A percentile compares a stretch with the other conserved stretches of the same genome.
Conservation (phyloP, 1,139 yeast genomes). For the Hemisphaericaspora xylofermentans region DNA sequence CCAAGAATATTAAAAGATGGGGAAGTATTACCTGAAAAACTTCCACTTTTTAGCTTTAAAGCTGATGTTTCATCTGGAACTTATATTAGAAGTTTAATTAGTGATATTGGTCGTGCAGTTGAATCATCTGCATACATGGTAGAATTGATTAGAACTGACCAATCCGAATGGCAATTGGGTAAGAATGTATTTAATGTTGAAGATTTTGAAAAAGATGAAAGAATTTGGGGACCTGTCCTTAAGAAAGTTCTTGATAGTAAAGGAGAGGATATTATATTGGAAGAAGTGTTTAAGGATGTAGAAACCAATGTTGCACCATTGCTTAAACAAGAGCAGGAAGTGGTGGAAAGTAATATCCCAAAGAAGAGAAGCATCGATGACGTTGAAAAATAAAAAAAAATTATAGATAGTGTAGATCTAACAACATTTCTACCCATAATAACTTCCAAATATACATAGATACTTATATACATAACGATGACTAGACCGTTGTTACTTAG, state of each 20-base stretch:
- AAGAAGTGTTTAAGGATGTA: conserved; percentile 21
- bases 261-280: conserved; percentile 26
- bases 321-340: conserved; percentile 60
- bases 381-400: conserved; percentile 17
- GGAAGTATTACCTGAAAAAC: conserved; percentile 29
- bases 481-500: conserved; percentile 1
- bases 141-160: conserved; percentile 67
- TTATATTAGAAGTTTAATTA: conserved; percentile 83
- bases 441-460: background rate
- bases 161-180: conserved; percentile 79
- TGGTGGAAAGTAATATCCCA: conserved; percentile 22
- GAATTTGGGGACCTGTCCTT: conserved; percentile 69
- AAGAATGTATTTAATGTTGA: conserved; percentile 66
- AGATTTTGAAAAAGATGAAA: conserved; percentile 61
- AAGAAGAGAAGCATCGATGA: conserved; percentile 28
- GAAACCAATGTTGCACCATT: conserved; percentile 15
- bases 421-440: no score
- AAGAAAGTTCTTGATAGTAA: conserved; percentile 45
- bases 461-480: conserved; percentile 6
- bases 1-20: conserved; percentile 26
- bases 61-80: conserved; percentile 93
- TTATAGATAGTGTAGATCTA: background rate
- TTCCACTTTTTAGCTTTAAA: conserved; percentile 69
- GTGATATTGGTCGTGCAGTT: conserved; percentile 84
- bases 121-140: conserved; percentile 90